phyloP scores from a whole-genome alignment of 306 rosid species.

The Crotalaria pallida region DNA sequence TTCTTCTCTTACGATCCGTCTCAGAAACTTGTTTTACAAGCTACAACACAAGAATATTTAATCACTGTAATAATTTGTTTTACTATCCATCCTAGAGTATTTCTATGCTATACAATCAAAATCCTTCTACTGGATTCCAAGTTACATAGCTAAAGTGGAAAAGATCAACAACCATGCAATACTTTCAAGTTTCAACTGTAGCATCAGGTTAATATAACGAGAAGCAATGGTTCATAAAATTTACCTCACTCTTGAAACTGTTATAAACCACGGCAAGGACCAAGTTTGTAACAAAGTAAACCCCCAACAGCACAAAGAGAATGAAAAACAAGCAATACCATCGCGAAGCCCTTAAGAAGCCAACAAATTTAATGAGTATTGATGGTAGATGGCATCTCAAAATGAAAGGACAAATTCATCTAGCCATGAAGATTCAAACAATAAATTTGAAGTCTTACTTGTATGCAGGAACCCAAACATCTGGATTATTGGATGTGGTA shows the following conservation, averaged over 20 bases:
- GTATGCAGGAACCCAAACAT: constrained; percentile 99
- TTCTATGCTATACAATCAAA: constrained; percentile 6
- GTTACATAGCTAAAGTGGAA: constrained; percentile 14
- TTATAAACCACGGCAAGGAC: constrained; percentile 95
- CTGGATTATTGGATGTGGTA: constrained; percentile 92
- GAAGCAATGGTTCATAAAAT: constrained; percentile 8
- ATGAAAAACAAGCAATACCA: constrained; percentile 78
- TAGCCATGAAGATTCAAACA: constrained; percentile 14
- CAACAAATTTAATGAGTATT: constrained; percentile 24
- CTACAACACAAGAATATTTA: constrained; percentile 40
- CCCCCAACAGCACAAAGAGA: constrained; percentile 88
- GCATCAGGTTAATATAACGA: background rate
- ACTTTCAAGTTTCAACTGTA: background rate
- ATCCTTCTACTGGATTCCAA: background rate
- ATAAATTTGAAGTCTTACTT: constrained; percentile 52
- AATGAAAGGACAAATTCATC: constrained; percentile 17
- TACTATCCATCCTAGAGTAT: constrained; percentile 12
- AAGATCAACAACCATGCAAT: constrained; percentile 2
- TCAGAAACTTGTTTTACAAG: constrained; percentile 76
- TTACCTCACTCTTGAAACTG: constrained; percentile 92
- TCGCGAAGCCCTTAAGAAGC: constrained; percentile 74
- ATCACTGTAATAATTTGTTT: constrained; percentile 21
- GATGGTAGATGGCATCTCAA: constrained; percentile 3
- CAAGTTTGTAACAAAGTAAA: constrained; percentile 90
- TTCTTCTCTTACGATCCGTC: constrained; percentile 62